Percentiles rank a stretch among this genome's conserved stretches.
Conservation (phyloP, 208 protist genomes). For the Polymyxa betae region DNA sequence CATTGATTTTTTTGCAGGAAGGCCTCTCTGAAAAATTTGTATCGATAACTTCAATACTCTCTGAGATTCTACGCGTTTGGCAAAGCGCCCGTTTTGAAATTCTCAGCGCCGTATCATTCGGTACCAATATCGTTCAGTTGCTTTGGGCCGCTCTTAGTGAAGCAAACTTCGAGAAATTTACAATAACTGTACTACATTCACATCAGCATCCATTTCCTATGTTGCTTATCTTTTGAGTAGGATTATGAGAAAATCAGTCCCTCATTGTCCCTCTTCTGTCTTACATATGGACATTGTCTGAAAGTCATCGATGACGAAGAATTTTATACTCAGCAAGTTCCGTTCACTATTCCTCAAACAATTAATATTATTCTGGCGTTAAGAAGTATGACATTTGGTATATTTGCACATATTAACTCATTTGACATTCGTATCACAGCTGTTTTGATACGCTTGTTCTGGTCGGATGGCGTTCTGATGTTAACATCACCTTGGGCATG, state of each 20-base stretch:
- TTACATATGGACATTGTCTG: background rate
- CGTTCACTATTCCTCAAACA: background rate
- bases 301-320: conserved; percentile 23
- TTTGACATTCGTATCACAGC: background rate
- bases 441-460: background rate
- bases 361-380: background rate
- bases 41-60: background rate
- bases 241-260: background rate
- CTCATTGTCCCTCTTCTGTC: background rate
- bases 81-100: background rate
- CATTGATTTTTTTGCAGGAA: background rate
- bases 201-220: background rate
- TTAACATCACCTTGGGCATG: background rate
- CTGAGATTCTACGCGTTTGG: background rate
- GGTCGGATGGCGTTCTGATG: background rate
- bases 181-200: background rate
- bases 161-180: background rate
- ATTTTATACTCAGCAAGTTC: conserved; percentile 8
- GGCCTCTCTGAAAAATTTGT: background rate
- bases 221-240: background rate
- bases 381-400: background rate
- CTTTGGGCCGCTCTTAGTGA: background rate
- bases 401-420: background rate
- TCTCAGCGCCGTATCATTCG: conserved; percentile 6
- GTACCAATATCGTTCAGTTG: background rate